Conservation (phyloP, 768 basidiomycete genomes). For the Phallus indusiatus region DNA sequence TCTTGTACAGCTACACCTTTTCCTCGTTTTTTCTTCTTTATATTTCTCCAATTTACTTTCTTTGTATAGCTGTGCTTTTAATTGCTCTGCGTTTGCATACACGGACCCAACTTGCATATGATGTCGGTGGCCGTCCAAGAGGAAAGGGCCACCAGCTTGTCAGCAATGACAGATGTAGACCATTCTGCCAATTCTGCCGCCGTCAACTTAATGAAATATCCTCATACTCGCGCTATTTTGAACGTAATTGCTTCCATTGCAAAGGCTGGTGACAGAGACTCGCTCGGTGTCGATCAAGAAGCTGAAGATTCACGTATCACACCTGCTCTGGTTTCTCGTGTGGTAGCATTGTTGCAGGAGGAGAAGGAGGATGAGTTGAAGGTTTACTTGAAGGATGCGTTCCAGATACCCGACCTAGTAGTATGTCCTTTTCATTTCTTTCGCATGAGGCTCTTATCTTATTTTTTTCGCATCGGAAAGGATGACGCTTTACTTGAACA, state of each 20-base stretch:
- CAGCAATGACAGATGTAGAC: neutral
- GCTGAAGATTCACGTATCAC: constrained; percentile 38
- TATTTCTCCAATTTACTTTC: neutral
- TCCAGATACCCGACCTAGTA: constrained; percentile 58
- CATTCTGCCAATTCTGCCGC: neutral
- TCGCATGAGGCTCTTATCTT: constrained; percentile 14
- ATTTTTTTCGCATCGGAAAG: constrained; percentile 8
- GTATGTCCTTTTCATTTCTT: constrained; percentile 31
- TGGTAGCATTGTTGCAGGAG: constrained; percentile 61
- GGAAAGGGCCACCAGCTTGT: neutral
- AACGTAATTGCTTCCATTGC: constrained; percentile 63
- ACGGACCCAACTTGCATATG: neutral
- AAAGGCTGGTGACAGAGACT: constrained; percentile 40
- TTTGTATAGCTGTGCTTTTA: neutral
- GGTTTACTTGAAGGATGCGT: constrained; percentile 56
- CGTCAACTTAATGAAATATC: constrained; percentile 36
- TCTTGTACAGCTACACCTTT: neutral
- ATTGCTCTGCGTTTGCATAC: neutral
- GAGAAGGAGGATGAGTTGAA: constrained; percentile 89
- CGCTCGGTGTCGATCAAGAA: constrained; percentile 36
- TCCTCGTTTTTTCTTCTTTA: neutral
- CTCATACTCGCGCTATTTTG: constrained; percentile 78
- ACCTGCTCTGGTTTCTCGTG: constrained; percentile 54
- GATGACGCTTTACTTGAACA: constrained; percentile 59
- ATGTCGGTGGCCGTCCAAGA: neutral